phyloP scores from a whole-genome alignment of 495 filamentous ascomycete species.

The Xylaria venustula region DNA sequence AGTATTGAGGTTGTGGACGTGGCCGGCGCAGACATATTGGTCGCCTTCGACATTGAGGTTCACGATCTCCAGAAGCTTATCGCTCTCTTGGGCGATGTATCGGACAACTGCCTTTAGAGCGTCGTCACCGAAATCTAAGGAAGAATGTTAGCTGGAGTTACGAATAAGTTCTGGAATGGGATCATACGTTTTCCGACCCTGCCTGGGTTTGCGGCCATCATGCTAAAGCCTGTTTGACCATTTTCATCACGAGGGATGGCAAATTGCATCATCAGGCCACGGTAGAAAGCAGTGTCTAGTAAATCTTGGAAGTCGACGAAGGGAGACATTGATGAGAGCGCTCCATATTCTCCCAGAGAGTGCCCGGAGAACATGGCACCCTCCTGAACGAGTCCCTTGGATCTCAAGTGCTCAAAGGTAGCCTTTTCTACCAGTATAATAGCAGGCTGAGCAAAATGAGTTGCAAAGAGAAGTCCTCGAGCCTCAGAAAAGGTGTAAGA shows the following conservation, averaged over 20 bases:
- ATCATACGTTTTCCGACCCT: slow-evolving; percentile 67
- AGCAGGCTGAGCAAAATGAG: slow-evolving; percentile 85
- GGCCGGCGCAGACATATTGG: slow-evolving; percentile 89
- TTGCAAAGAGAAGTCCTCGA: slow-evolving; percentile 78
- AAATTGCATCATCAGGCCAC: slow-evolving; percentile 90
- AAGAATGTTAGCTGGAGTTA: neutral
- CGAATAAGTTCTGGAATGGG: neutral
- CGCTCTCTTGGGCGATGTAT: slow-evolving; percentile 73
- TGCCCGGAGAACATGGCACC: slow-evolving; percentile 64
- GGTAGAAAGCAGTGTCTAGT: slow-evolving; percentile 89
- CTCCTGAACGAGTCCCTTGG: slow-evolving; percentile 77
- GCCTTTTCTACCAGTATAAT: slow-evolving; percentile 92
- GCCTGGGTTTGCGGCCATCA: slow-evolving; percentile 88
- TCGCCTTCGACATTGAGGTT: slow-evolving; percentile 89
- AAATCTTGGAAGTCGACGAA: slow-evolving; percentile 92
- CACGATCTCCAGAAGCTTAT: slow-evolving; percentile 85
- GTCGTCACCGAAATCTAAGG: slow-evolving; percentile 70
- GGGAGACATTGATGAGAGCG: slow-evolving; percentile 80
- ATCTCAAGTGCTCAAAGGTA: slow-evolving; percentile 82
- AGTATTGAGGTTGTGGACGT: slow-evolving; percentile 37
- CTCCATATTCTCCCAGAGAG: slow-evolving; percentile 88
- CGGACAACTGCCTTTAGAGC: slow-evolving; percentile 84
- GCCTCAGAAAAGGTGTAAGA: slow-evolving; percentile 86
- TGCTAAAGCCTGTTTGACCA: slow-evolving; percentile 82
- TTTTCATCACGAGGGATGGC: slow-evolving; percentile 82